Conservation (phyloP, 1,139 yeast species). For the Petasospora rhodanensis region DNA sequence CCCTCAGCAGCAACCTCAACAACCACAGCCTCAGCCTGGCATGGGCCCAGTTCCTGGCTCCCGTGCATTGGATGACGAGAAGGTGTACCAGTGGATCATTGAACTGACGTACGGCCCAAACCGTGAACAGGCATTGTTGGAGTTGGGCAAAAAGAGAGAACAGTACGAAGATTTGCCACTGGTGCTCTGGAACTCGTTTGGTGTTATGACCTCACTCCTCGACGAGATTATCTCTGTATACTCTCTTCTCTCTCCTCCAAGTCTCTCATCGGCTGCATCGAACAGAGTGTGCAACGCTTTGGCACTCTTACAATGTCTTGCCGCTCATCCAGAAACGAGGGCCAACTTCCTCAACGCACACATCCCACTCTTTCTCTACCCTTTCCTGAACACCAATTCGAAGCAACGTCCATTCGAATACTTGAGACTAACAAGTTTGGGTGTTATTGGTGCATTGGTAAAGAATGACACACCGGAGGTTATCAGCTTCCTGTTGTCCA, state of each 20-base stretch:
- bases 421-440: slow-evolving; percentile 84
- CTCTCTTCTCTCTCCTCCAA: slow-evolving; percentile 85
- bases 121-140: slow-evolving; percentile 87
- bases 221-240: slow-evolving; percentile 90
- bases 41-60: slow-evolving; percentile 15
- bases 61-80: slow-evolving; percentile 76
- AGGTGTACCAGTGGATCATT: slow-evolving; percentile 85
- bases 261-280: slow-evolving; percentile 78
- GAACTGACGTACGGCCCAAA: slow-evolving; percentile 87
- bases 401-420: slow-evolving; percentile 93
- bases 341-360: slow-evolving; percentile 83
- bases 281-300: slow-evolving; percentile 94
- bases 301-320: slow-evolving; percentile 93
- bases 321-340: slow-evolving; percentile 89
- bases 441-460: slow-evolving; percentile 95
- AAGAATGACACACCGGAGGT: slow-evolving; percentile 96
- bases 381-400: slow-evolving; percentile 87
- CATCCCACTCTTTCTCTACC: slow-evolving; percentile 86
- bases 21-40: slow-evolving; percentile 3
- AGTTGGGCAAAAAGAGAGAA: slow-evolving; percentile 89
- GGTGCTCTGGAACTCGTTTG: slow-evolving; percentile 93
- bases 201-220: slow-evolving; percentile 87
- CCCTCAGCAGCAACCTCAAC: slow-evolving; percentile 9
- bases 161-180: slow-evolving; percentile 91
- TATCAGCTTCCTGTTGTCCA: slow-evolving; percentile 80